Evolutionary conservation across 2,329 filamentous ascomycete species (phyloP).

Genomic region (Exserohilum turcica): DNA sequence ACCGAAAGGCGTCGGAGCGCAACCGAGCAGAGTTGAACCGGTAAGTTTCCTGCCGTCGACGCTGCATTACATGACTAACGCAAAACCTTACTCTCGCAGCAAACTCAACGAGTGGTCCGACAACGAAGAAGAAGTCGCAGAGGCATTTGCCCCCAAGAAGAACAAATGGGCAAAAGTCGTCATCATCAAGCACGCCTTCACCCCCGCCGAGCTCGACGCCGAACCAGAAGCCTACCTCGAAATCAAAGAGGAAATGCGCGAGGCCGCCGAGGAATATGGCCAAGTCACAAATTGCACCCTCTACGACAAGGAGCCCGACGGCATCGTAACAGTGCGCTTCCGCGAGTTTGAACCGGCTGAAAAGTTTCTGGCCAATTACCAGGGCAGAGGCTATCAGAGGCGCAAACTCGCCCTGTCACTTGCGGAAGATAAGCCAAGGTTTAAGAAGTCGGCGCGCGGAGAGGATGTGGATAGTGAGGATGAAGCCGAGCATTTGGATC

Average conservation of each 20-base stretch:
- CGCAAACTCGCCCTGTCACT: constrained; percentile 25
- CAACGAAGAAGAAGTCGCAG: constrained; percentile 64
- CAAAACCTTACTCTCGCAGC: constrained; percentile 58
- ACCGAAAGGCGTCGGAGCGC: constrained; percentile 88
- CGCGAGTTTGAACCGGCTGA: constrained; percentile 66
- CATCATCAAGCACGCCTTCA: constrained; percentile 93
- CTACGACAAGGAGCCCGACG: constrained; percentile 83
- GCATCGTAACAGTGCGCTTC: constrained; percentile 86
- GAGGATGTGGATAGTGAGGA: constrained; percentile 33
- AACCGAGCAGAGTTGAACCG: constrained; percentile 85
- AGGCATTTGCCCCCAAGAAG: constrained; percentile 54
- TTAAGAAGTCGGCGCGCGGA: constrained; percentile 36
- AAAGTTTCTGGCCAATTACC: constrained; percentile 26
- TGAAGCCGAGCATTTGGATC: constrained; percentile 29
- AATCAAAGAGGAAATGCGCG: constrained; percentile 91
- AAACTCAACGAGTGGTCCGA: constrained; percentile 96
- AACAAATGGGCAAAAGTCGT: constrained; percentile 77
- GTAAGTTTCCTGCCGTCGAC: constrained; percentile 47
- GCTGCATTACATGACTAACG: no score
- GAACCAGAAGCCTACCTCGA: constrained; percentile 83
- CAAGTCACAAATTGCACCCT: constrained; percentile 88
- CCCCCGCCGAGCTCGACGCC: constrained; percentile 79
- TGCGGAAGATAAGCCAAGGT: constrained; percentile 37
- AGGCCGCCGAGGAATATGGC: constrained; percentile 86
- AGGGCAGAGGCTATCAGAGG: constrained; percentile 28